phyloP scores from a whole-genome alignment of 108 stramenopile species.

The Nitzschia sp. region DNA sequence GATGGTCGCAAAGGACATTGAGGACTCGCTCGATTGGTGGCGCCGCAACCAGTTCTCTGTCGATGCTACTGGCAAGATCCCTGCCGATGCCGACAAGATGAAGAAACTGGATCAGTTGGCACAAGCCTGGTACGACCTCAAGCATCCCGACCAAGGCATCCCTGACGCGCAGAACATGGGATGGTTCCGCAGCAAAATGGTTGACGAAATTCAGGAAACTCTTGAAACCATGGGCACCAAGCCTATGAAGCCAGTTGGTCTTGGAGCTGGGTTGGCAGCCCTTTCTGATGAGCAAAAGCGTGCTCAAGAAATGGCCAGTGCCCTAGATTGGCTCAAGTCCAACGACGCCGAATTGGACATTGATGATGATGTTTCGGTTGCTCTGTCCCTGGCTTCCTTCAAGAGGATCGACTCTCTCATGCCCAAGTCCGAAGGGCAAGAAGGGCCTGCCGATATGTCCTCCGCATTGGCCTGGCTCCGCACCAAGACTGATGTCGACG shows the following conservation, averaged over 20 bases:
- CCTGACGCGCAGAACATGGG: slow-evolving; percentile 15
- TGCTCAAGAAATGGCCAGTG: slow-evolving; percentile 49
- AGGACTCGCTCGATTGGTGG: slow-evolving; percentile 38
- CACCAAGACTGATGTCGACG: slow-evolving; percentile 41
- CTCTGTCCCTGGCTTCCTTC: slow-evolving; percentile 35
- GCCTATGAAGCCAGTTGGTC: neutral
- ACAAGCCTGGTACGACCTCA: slow-evolving; percentile 17
- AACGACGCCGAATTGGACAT: slow-evolving; percentile 43
- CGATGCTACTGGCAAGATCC: slow-evolving; percentile 21
- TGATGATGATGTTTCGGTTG: slow-evolving; percentile 35
- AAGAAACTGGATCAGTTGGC: slow-evolving; percentile 28
- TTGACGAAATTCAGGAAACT: slow-evolving; percentile 18
- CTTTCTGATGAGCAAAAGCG: slow-evolving; percentile 36
- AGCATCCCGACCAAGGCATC: slow-evolving; percentile 10
- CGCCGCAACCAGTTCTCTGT: slow-evolving; percentile 11
- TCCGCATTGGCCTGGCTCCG: slow-evolving; percentile 34
- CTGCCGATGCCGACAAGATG: slow-evolving; percentile 35
- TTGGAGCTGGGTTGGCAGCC: neutral
- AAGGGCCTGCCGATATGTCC: slow-evolving; percentile 19
- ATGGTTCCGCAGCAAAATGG: slow-evolving; percentile 31
- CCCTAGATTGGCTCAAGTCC: slow-evolving; percentile 41
- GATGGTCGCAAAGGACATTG: slow-evolving; percentile 35
- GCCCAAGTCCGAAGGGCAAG: slow-evolving; percentile 27
- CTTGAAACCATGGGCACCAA: slow-evolving; percentile 4
- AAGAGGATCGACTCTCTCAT: slow-evolving; percentile 43